Conservation (phyloP, 2,329 filamentous ascomycete species). For the Zasmidium citrigriseum region DNA sequence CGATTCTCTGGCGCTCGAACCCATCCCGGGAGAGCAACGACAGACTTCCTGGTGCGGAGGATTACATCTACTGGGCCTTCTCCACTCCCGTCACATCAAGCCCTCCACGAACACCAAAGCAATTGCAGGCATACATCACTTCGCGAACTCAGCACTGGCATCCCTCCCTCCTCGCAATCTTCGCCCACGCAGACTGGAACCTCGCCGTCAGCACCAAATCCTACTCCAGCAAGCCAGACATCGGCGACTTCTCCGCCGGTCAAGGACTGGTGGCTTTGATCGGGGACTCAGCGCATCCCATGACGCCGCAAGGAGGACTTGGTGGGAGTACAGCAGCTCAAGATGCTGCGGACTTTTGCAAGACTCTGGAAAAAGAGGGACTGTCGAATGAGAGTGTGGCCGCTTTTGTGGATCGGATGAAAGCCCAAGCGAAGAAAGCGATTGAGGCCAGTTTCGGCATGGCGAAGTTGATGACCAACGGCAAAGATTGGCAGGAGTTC, state of each 20-base stretch:
- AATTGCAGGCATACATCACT: not conserved
- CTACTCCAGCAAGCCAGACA: not conserved
- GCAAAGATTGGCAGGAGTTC: not conserved
- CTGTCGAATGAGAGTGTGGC: not conserved
- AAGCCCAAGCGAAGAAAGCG: not conserved
- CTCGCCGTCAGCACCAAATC: not conserved
- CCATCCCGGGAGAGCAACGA: no score
- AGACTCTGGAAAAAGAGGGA: not conserved
- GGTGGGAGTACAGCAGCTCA: not conserved
- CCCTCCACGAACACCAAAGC: not conserved
- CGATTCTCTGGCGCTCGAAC: not conserved
- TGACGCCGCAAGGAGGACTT: not conserved
- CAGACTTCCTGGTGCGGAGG: not conserved
- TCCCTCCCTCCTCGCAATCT: not conserved
- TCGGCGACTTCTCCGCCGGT: not conserved
- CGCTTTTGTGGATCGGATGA: not conserved
- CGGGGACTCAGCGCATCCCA: not conserved
- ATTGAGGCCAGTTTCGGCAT: not conserved
- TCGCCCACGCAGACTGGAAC: not conserved
- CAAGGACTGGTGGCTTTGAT: not conserved
- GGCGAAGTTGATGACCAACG: not conserved
- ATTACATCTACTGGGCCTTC: not conserved
- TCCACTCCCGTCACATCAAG: not conserved
- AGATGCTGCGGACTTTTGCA: not conserved
- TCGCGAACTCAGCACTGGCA: not conserved